A percentile compares a stretch with the other conserved stretches of the same genome.
Evolutionary conservation across 495 filamentous ascomycete genomes (phyloP).

Genomic region (Neurospora africana): DNA sequence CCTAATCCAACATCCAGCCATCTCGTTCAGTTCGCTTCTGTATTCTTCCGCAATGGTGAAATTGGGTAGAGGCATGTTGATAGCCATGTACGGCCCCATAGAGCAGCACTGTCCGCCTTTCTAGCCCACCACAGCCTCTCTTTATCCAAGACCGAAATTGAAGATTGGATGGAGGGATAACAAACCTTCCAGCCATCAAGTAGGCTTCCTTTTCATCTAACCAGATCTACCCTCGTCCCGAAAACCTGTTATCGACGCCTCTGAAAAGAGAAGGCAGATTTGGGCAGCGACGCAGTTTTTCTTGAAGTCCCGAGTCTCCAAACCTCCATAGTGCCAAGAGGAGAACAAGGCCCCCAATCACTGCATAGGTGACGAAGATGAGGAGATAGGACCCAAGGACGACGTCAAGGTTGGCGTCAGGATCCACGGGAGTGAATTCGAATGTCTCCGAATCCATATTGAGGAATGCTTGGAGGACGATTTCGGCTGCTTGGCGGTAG

Average conservation of each 20-base stretch:
- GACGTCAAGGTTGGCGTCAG: background rate
- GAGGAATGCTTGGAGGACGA: background rate
- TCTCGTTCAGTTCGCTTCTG: background rate
- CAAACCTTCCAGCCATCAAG: background rate
- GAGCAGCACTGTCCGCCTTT: background rate
- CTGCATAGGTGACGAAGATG: background rate
- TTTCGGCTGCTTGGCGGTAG: background rate
- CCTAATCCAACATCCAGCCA: background rate
- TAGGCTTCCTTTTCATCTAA: background rate
- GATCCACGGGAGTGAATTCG: background rate
- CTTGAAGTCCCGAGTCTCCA: background rate
- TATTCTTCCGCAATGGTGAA: background rate
- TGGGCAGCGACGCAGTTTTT: background rate
- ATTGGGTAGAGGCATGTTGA: background rate
- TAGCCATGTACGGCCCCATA: background rate
- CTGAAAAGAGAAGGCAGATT: background rate
- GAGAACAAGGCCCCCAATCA: background rate
- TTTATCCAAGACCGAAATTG: background rate
- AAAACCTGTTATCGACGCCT: background rate
- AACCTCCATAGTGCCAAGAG: background rate
- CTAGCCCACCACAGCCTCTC: background rate
- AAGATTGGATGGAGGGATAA: background rate
- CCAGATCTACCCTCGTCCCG: background rate
- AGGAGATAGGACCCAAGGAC: background rate
- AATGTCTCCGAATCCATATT: background rate